phyloP scores from a whole-genome alignment of 495 filamentous ascomycete species.

The Xylaria bambusicola region DNA sequence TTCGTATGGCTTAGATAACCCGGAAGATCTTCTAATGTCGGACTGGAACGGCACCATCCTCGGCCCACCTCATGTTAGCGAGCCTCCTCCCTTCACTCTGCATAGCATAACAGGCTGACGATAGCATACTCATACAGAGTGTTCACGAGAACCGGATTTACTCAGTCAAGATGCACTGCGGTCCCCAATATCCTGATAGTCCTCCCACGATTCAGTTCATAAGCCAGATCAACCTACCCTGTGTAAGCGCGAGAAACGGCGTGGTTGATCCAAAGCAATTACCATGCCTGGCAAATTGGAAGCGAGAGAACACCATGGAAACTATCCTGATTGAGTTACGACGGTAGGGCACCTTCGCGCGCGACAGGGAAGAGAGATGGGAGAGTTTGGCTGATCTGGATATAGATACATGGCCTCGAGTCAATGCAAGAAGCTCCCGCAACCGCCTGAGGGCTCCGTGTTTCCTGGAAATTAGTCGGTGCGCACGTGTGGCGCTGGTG shows the following conservation, averaged over 20 bases:
- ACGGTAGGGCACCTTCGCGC: slow-evolving; percentile 53
- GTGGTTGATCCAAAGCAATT: slow-evolving; percentile 83
- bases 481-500: not conserved
- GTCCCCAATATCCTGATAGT: slow-evolving; percentile 80
- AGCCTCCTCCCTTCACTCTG: too few relatives aligned
- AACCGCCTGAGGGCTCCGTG: slow-evolving; percentile 85
- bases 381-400: not conserved
- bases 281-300: slow-evolving; percentile 84
- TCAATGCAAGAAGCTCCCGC: slow-evolving; percentile 90
- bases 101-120: slow-evolving; percentile 7
- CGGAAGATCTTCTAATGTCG: slow-evolving; percentile 94
- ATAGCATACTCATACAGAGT: slow-evolving; percentile 57
- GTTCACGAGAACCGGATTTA: slow-evolving; percentile 98
- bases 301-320: slow-evolving; percentile 87
- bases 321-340: slow-evolving; percentile 87
- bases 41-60: slow-evolving; percentile 99
- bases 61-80: slow-evolving; percentile 88
- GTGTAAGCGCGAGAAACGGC: slow-evolving; percentile 77
- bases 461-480: slow-evolving; percentile 46
- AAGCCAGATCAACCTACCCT: slow-evolving; percentile 91
- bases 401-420: slow-evolving; percentile 91
- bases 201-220: slow-evolving; percentile 89
- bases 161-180: slow-evolving; percentile 95
- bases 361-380: slow-evolving; percentile 24
- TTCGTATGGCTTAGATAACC: slow-evolving; percentile 93